Percentiles rank a stretch among this genome's conserved stretches.
Conservation (phyloP, 2,329 filamentous ascomycete species). For the Ploettnerulaceae sp. region DNA sequence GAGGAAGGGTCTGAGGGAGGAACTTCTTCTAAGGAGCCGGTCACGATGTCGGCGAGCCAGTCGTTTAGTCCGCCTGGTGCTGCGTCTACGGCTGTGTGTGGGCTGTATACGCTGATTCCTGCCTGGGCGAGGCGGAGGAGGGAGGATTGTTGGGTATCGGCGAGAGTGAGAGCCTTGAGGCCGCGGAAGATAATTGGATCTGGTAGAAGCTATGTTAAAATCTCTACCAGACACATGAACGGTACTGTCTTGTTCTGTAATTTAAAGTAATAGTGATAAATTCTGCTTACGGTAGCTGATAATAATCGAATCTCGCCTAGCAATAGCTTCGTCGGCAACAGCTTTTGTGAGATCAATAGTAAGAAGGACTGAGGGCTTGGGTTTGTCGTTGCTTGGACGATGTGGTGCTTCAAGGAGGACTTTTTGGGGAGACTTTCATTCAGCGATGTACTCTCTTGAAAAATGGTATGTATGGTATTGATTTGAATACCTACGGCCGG, state of each 20-base stretch:
- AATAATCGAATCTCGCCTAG: constrained; percentile 69
- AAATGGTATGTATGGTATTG: neutral
- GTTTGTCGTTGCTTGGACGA: constrained; percentile 42
- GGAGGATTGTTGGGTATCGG: constrained; percentile 80
- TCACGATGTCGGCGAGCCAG: constrained; percentile 87
- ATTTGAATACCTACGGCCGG: constrained; percentile 53
- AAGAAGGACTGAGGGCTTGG: constrained; percentile 66
- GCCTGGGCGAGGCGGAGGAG: constrained; percentile 76
- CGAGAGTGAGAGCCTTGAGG: constrained; percentile 80
- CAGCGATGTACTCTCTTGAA: neutral
- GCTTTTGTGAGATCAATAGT: constrained; percentile 87
- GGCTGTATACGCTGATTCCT: constrained; percentile 92
- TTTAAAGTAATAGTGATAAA: no score
- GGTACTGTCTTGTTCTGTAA: no score
- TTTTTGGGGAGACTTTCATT: constrained; percentile 34
- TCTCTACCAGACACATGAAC: neutral
- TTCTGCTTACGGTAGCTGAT: constrained; percentile 89
- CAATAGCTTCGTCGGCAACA: constrained; percentile 86
- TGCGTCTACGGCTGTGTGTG: constrained; percentile 91
- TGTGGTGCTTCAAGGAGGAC: constrained; percentile 67
- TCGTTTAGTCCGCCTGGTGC: constrained; percentile 81
- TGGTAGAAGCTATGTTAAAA: constrained; percentile 36
- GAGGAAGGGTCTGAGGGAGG: neutral
- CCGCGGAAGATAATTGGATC: constrained; percentile 96
- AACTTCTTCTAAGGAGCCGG: constrained; percentile 27